Evolutionary conservation across 129 eudicot species (phyloP).

Genomic region (Calendula officinalis): DNA sequence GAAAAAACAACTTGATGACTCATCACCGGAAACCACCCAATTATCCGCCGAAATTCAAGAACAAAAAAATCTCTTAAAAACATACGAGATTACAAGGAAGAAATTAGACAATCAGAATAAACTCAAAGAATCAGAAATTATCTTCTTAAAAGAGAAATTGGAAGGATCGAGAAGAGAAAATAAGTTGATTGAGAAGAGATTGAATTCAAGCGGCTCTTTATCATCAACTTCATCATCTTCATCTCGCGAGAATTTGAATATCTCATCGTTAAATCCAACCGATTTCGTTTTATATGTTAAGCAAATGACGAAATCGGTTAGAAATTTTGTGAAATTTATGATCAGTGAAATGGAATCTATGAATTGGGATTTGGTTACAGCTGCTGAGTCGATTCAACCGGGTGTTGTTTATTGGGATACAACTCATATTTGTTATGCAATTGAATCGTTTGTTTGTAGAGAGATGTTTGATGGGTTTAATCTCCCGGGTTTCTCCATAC

Average conservation of each 20-base stretch:
- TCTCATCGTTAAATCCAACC: constrained; percentile 42
- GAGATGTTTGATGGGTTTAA: constrained; percentile 76
- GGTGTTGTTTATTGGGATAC: constrained; percentile 58
- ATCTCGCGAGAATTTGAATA: constrained; percentile 35
- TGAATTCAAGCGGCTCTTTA: constrained; percentile 67
- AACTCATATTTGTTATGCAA: constrained; percentile 61
- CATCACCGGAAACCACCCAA: constrained; percentile 58
- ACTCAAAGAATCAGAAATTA: constrained; percentile 78
- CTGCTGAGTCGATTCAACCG: constrained; percentile 61
- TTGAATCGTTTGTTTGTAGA: constrained; percentile 76
- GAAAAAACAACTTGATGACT: constrained; percentile 66
- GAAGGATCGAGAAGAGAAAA: constrained; percentile 62
- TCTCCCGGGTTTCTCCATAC: constrained; percentile 39
- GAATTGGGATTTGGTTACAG: constrained; percentile 81
- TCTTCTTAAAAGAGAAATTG: constrained; percentile 67
- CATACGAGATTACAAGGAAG: constrained; percentile 54
- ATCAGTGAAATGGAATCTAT: constrained; percentile 72
- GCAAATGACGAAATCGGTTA: constrained; percentile 52
- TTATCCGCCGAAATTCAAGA: constrained; percentile 64
- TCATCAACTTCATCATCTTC: constrained; percentile 12
- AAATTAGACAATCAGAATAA: constrained; percentile 63
- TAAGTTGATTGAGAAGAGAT: constrained; percentile 56
- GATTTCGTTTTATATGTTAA: constrained; percentile 52
- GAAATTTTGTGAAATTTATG: constrained; percentile 58
- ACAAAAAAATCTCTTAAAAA: constrained; percentile 57